Evolutionary conservation across 2,329 filamentous ascomycete genomes (phyloP).

Genomic region (Chrysoporthe cubensis): DNA sequence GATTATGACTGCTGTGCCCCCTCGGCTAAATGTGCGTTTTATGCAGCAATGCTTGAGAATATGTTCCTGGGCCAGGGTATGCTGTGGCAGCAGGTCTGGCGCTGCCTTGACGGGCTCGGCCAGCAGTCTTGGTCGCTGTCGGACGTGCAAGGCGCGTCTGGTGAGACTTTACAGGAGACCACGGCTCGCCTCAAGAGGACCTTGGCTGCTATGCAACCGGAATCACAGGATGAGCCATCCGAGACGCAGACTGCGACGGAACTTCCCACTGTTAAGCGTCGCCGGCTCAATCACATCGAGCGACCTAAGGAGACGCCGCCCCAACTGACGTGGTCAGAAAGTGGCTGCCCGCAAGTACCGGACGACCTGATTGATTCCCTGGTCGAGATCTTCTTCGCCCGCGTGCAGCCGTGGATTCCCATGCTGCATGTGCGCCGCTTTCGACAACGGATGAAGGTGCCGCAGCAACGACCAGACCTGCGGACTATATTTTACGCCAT

Average conservation of each 20-base stretch:
- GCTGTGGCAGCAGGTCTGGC: conserved; percentile 41
- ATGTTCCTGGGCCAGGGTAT: conserved; percentile 45
- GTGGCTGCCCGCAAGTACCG: conserved; percentile 27
- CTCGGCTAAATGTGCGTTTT: conserved; percentile 9
- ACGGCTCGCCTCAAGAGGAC: background rate
- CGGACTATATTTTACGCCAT: conserved; percentile 44
- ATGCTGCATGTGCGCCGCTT: conserved; percentile 40
- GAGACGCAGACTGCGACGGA: background rate
- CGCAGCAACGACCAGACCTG: conserved; percentile 31
- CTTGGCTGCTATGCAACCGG: background rate
- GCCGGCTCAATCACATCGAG: background rate
- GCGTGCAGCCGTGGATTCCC: conserved; percentile 46
- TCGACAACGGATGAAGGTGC: conserved; percentile 30
- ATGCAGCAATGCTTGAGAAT: conserved; percentile 37
- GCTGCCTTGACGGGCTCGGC: conserved; percentile 14
- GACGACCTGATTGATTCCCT: conserved; percentile 40
- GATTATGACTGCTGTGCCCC: conserved; percentile 18
- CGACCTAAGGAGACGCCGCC: background rate
- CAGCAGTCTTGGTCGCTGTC: conserved; percentile 11
- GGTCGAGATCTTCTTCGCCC: conserved; percentile 41
- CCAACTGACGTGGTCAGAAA: background rate
- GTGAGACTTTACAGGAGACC: background rate
- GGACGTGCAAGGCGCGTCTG: background rate
- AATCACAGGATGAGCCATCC: background rate
- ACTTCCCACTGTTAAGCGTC: background rate